Base-by-base conservation (phyloP, 768 basidiomycete genomes). In the Harrya chromipes region DNA sequence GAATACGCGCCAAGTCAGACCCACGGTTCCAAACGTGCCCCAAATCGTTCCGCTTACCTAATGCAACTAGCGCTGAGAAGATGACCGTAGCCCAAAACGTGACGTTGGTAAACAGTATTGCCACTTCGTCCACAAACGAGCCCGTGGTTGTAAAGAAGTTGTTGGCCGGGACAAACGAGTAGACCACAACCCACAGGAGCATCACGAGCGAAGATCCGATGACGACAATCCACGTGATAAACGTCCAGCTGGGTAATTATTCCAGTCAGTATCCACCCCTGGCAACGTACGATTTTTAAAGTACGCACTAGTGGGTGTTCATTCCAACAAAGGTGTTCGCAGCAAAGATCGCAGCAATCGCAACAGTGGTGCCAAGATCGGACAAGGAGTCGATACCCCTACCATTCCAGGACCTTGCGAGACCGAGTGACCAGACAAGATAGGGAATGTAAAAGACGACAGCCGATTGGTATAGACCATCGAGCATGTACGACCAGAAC, bases 401-500 rank as follows among this genome's bases (percentile, higher is more conserved):
- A 24, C 92, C 93, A 55, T 84, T 85, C 84, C 84, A 91, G 10
- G 89, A 86, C 1, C 77, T 68, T 4, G 83, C 74, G 14, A 76
- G 67, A 5, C 84, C 86, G 14, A 85, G 64, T 1, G 77, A 78
- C 84, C 88, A 89, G 19, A 78, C 80, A 39, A 83, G 65, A 65
- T 81, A 97, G 0, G 94, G 91, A 59, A 97, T 76, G 73, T 87
- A 94, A 72, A 85, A 94, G 27, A 93, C 81, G 50, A 91, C 80
- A 0, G 73, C 82, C 0, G 94, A 95, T 62, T 98, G 95, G 69
- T 97, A 97, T 29, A 97, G 70, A 23, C 94, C 94, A 65, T 98
- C 95, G 7, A 81, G 65, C 90, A 97, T 97, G 70, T 94, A 97
- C 47, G 85, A 64, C 92, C 93, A 97, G 72, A 98, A 98, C 71